Evolutionary conservation across 176 grass and related monocot genomes (phyloP), one percentile per base, ranked within the genome.

Genomic region (Guadua angustifolia): DNA sequence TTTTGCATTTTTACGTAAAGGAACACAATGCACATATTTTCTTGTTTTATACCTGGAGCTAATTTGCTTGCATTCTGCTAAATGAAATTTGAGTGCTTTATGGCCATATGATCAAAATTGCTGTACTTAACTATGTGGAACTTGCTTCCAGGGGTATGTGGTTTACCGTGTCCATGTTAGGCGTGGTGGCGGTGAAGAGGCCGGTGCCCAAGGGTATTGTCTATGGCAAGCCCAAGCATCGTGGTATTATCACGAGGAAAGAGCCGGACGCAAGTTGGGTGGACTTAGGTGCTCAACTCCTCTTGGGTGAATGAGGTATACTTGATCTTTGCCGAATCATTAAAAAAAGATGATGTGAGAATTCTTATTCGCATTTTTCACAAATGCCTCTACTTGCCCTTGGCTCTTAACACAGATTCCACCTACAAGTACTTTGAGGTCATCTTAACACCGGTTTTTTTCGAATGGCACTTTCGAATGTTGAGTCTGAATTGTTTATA

Each of bases 221-320:
- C 25, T 97, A 97, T 69, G 94, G 94, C 62, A 97, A 97, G 82
- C 94, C 94, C 42, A 97, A 97, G 81, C 90, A 97, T 78, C 94
- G 93, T 84, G 94, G 94, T 92, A 82, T 97, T 22, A 97, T 84
- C 79, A 91, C 94, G 94, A 97, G 85, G 94, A 97, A 61, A 94
- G 94, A 88, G 94, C 94, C 67, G 91, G 94, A 4, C 86, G 91
- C 8, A 97, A 84, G 84, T 57, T 97, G 59, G 94, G 94, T 50
- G 94, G 94, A 56, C 94, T 97, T 18, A 88, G 90, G 94, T 97
- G 66, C 91, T 97, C 56, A 97, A 97, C 89, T 97, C 91, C 43
- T 97, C 94, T 63, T 94, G 94, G 94, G 67, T 97, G 69, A 97
- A 97, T 59, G 94, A 97, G 94, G 94, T 96, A 89, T 33, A 15